Evolutionary conservation across 192 early-diverging fungal genomes (phyloP), one percentile per base, ranked within the genome.

Genomic region (Podila verticillata): DNA sequence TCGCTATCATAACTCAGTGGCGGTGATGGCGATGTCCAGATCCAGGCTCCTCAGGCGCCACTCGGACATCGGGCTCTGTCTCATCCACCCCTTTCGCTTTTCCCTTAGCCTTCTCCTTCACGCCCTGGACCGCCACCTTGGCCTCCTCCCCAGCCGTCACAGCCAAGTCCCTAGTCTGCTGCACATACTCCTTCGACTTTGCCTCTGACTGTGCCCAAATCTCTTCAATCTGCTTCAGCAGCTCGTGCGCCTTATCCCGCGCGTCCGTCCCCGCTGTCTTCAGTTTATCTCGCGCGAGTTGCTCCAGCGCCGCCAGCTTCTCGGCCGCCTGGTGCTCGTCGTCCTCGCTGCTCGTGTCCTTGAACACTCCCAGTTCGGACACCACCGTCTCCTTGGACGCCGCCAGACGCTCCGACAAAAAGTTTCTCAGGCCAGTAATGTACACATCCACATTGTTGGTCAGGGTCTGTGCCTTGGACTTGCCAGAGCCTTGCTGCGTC

Each of bases 21-120:
- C 48, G 77, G 22, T 69, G 70, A 29, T 72, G 77, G 44, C 77
- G 77, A 24, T 80, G 77, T 51, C 77, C 77, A 8, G 77, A 80
- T 2, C 77, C 77, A 54, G 77, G 77, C 61, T 80, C 77, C 66
- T 80, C 77, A 26, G 17, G 22, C 15, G 70, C 65, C 35, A 80
- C 39, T 7, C 70, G 77, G 10, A 80, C 59, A 61, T 68, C 47
- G 3, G 74, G 66, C 36, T 69, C 74, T 1, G 20, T 54, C 24
- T 36, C 24, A 17, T 59, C 57, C 35, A 58, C 51, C 5, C 26
- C 57, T n/a, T n/a, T n/a, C n/a, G n/a, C n/a, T n/a, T n/a, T n/a
- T 4, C 12, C 36, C 49, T 20, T 29, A 7, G 24, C 49, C 26
- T 30, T 32, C 13, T 26, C 20, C 5, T n/a, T 34, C 20, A 47